phyloP scores from a whole-genome alignment of 139 green algal genomes.

The Tetratostichococcus sp. region DNA sequence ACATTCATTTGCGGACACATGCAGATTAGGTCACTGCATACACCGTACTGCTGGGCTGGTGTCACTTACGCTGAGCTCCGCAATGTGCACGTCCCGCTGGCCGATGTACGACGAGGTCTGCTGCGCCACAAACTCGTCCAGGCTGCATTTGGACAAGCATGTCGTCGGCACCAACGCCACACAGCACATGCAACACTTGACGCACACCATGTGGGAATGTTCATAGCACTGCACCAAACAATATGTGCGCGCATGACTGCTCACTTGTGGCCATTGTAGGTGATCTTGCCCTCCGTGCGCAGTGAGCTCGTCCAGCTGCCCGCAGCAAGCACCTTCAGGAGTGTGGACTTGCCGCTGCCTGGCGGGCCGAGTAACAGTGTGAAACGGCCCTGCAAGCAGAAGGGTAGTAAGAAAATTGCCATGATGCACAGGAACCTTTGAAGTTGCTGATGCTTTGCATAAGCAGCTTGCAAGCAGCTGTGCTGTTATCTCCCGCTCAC shows the following conservation, averaged over 20 bases:
- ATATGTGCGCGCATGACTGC: no score
- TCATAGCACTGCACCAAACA: no score
- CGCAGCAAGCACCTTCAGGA: slow-evolving; percentile 22
- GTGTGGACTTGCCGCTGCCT: slow-evolving; percentile 20
- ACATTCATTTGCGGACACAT: no score
- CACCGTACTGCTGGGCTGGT: no score
- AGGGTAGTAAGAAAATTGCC: no score
- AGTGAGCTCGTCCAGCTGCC: slow-evolving; percentile 15
- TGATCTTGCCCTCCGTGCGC: slow-evolving; percentile 25
- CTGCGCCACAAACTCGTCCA: slow-evolving; percentile 31
- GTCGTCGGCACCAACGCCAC: no score
- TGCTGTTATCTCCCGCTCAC: no score
- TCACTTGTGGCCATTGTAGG: slow-evolving; percentile 46
- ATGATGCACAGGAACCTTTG: background rate
- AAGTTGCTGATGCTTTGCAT: background rate
- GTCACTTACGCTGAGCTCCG: slow-evolving; percentile 41
- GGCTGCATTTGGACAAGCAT: background rate
- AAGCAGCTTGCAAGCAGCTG: no score
- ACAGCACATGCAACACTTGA: no score
- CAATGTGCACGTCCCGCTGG: slow-evolving; percentile 50
- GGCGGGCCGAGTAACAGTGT: slow-evolving; percentile 68
- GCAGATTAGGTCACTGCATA: no score
- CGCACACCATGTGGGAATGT: no score
- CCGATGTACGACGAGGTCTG: slow-evolving; percentile 41
- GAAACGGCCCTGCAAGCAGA: slow-evolving; percentile 22